phyloP scores from a whole-genome alignment of 768 basidiomycete genomes.

The Phylloporus sp. region DNA sequence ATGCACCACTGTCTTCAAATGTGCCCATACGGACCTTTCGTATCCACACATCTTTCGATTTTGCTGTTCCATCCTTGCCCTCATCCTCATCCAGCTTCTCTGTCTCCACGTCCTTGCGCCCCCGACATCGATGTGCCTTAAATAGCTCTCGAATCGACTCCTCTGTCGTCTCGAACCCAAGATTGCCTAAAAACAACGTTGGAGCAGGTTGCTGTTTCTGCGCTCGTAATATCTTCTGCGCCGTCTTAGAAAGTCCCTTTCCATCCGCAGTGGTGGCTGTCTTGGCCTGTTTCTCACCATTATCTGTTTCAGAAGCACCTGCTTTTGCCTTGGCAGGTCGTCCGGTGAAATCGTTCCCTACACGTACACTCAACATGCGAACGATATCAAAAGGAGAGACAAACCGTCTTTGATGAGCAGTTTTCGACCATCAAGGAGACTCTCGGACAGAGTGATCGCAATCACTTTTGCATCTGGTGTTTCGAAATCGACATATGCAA shows the following conservation, averaged over 20 bases:
- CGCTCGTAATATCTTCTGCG: conserved; percentile 67
- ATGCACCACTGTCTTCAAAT: conserved; percentile 91
- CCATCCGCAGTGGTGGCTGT: conserved; percentile 27
- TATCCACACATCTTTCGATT: conserved; percentile 48
- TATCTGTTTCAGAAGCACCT: conserved; percentile 30
- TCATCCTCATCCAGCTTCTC: conserved; percentile 13
- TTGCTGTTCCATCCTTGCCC: not conserved
- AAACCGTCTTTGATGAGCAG: conserved; percentile 91
- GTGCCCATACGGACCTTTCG: conserved; percentile 90
- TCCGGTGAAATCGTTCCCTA: conserved; percentile 74
- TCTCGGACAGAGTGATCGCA: conserved; percentile 81
- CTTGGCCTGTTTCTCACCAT: conserved; percentile 20
- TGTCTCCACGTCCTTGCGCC: conserved; percentile 32
- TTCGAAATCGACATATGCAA: conserved; percentile 94
- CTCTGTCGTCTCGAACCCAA: conserved; percentile 87
- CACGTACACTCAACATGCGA: not conserved
- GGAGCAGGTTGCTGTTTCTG: conserved; percentile 84
- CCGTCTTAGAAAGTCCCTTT: conserved; percentile 53
- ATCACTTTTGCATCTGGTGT: conserved; percentile 66
- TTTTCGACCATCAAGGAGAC: conserved; percentile 76
- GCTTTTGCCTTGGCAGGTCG: conserved; percentile 48
- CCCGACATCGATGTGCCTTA: conserved; percentile 49
- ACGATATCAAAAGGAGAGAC: conserved; percentile 10
- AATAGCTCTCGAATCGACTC: conserved; percentile 69
- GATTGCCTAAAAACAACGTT: conserved; percentile 90